Conservation (phyloP, 176 grass and related monocot species). For the Zea luxurians region DNA sequence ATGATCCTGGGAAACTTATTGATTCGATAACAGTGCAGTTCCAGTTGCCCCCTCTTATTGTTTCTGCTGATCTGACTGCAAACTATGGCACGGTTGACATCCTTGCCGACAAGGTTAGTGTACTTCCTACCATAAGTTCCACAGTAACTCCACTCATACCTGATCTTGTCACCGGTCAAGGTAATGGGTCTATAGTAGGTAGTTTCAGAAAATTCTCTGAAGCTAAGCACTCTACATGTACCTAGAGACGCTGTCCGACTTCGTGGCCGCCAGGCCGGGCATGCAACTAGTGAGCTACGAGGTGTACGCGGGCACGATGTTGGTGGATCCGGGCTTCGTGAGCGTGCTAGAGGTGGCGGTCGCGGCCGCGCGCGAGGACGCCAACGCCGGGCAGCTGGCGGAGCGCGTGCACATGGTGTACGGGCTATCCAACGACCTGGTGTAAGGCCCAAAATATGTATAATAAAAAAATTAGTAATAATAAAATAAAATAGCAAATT, state of each 20-base stretch:
- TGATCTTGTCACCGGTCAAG: too few relatives aligned
- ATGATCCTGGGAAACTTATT: conserved; percentile 92
- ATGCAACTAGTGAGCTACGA: conserved; percentile 89
- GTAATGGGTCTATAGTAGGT: neutral
- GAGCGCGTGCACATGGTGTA: conserved; percentile 77
- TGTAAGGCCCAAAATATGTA: too few relatives aligned
- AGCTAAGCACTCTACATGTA: neutral
- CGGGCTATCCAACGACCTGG: conserved; percentile 88
- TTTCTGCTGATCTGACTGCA: too few relatives aligned
- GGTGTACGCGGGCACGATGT: conserved; percentile 80
- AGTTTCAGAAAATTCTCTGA: neutral
- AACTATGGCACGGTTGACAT: too few relatives aligned
- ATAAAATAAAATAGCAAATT: too few relatives aligned
- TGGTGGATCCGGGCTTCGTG: conserved; percentile 57
- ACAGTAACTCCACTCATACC: too few relatives aligned
- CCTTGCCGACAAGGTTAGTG: too few relatives aligned
- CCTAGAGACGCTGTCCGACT: conserved; percentile 56
- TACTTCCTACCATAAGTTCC: too few relatives aligned
- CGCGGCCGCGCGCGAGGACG: neutral
- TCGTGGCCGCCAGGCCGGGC: conserved; percentile 58
- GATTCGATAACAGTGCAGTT: too few relatives aligned
- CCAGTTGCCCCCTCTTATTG: too few relatives aligned
- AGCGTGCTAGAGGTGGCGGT: conserved; percentile 67
- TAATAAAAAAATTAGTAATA: too few relatives aligned
- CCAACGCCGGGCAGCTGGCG: neutral